These are phyloP conservation scores for Podila verticillata DNA, from an alignment of 192 early-diverging fungal species.

Conservation along the genomic window DNA sequence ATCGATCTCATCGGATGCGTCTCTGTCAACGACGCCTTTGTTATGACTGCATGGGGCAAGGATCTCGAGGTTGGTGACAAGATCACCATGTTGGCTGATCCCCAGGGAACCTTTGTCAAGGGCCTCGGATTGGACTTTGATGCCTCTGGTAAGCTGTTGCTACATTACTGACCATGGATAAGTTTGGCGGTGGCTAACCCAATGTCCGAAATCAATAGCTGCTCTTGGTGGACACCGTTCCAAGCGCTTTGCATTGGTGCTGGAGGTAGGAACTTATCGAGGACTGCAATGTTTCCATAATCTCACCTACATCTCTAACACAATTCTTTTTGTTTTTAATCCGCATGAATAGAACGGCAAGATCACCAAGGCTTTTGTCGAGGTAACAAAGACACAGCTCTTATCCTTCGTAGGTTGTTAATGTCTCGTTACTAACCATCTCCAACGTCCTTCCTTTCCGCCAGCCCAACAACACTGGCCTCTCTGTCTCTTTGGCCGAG, in stretches of 20 bases:
- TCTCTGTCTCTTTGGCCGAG: conserved; percentile 57
- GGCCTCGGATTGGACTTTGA: conserved; percentile 66
- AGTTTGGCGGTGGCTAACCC: background rate
- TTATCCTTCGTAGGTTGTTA: background rate
- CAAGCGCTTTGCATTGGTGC: conserved; percentile 62
- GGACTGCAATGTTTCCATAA: background rate
- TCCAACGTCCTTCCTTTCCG: background rate
- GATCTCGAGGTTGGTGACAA: conserved; percentile 51
- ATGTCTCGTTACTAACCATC: background rate
- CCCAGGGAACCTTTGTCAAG: conserved; percentile 60
- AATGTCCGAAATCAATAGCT: conserved; percentile 2
- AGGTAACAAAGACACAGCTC: conserved; percentile 14
- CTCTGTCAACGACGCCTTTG: conserved; percentile 63
- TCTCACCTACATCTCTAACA: background rate
- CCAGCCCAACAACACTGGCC: conserved; percentile 64
- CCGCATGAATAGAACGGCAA: conserved; percentile 36
- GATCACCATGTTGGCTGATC: conserved; percentile 65
- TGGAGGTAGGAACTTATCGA: conserved; percentile 50
- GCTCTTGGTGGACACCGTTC: conserved; percentile 60
- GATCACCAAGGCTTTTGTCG: conserved; percentile 52
- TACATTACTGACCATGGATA: background rate
- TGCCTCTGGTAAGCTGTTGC: conserved; percentile 52
- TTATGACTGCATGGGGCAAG: conserved; percentile 64
- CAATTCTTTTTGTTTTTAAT: background rate
- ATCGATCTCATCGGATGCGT: conserved; percentile 61